Base-by-base conservation (phyloP, 805 yeast species). In the Wickerhamiella brachini region DNA sequence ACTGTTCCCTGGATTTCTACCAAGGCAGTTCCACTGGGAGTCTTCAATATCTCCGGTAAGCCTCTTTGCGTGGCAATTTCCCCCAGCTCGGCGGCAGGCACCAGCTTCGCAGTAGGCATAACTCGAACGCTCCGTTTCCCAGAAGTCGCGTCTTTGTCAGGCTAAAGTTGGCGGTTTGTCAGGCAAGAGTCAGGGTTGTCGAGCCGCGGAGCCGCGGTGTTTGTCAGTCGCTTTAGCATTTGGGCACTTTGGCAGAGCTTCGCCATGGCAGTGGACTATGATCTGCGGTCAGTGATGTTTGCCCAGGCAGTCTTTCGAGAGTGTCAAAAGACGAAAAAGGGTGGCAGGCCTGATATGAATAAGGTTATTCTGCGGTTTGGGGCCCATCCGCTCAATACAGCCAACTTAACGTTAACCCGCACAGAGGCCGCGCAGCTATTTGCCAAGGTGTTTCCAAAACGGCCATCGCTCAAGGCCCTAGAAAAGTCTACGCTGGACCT, bases 1-100 rank as follows among this genome's bases (percentile, higher is more conserved):
- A 57, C 47, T 7, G 50, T 51, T 45, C 60, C 60, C 29, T 57
- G 60, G 41, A 57, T 53, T 41, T 57, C 60, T 5, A 57, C 44
- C 47, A 57, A 21, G 7, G 53, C 55, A 1, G 53, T 53, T 10
- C 59, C 59, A 3, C 43, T 23, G 5, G 48, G 53, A 6, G 59
- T 54, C 24, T 47, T 45, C 20, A 56, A 39, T 3, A 52, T 18
- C 26, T 47, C 47, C 6, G 59, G 59, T 23, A 54, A 38, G 5
- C n/a, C 21, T 29, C 41, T 48, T 17, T n/a, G 10, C 20, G 18
- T 4, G 20, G n/a, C n/a, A n/a, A n/a, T n/a, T n/a, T n/a, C n/a
- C n/a, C n/a, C n/a, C n/a, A n/a, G n/a, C n/a, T n/a, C n/a, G n/a
- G n/a, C 20, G 20, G 20, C 20, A 3, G 41, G 34, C 17, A 44